Evolutionary conservation across 2,329 filamentous ascomycete species (phyloP), one percentile per base, ranked within the genome.

Genomic region (Ophiostoma quercus): DNA sequence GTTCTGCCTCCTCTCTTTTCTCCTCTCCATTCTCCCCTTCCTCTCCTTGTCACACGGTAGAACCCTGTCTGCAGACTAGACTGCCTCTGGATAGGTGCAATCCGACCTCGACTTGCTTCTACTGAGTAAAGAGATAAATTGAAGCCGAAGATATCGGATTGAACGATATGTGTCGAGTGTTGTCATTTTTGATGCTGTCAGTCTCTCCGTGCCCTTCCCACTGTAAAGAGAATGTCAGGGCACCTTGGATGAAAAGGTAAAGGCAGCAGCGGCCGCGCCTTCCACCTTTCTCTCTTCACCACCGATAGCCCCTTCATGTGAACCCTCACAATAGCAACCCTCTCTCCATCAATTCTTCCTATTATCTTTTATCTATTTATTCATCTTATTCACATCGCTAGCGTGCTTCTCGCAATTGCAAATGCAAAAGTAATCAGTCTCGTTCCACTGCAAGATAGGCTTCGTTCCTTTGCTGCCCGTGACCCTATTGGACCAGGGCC

Each of bases 51-150:
- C 62, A 41, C 60, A 34, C 60, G 1, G 19, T 57, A 11, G 34
- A 19, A 68, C 32, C 67, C 69, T 72, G 69, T 71, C 72, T 74
- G 68, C 69, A 73, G 73, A 73, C 74, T 76, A 77, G 72, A 76
- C 75, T 66, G 74, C 73, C 74, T 74, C 76, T 72, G 75, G 75
- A 72, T 74, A 71, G 68, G 72, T 2, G 29, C 34, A 68, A 43
- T 66, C 43, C 66, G 39, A 60, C 57, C 63, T 66, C 43, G 57
- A 34, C 32, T 34, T 34, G 32, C 32, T 60, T 34, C 68, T 22
- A 62, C n/a, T n/a, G n/a, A n/a, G n/a, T n/a, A n/a, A n/a, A n/a
- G n/a, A n/a, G 16, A 41, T 41, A 41, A 47, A 47, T 47, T n/a
- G 7, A 34, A 34, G 34, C 8, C 8, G 34, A 47, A n/a, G 43